phyloP scores from a whole-genome alignment of 306 rosid species.

The Alnus glutinosa region DNA sequence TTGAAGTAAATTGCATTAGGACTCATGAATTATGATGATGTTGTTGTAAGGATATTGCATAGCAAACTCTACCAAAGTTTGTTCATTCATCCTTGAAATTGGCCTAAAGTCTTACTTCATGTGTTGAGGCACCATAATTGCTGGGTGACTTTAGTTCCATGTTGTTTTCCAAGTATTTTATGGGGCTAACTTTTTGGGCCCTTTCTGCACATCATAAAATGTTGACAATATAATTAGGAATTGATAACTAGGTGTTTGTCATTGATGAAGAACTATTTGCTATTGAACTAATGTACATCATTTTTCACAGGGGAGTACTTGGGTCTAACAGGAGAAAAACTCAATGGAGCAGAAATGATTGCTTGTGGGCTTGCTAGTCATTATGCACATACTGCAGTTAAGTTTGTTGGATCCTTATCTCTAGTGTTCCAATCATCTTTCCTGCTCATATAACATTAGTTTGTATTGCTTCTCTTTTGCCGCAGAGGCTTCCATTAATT shows the following conservation, averaged over 20 bases:
- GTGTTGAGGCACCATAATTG: background rate
- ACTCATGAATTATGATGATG: background rate
- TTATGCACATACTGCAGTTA: conserved; percentile 67
- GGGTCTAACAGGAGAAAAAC: conserved; percentile 86
- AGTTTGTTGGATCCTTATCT: conserved; percentile 32
- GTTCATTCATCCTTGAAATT: background rate
- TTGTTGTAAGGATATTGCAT: background rate
- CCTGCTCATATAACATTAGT: conserved; percentile 6
- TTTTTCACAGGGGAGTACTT: conserved; percentile 79
- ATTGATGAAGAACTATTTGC: background rate
- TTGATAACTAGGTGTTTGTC: no score
- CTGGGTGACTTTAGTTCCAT: background rate
- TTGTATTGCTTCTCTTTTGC: conserved; percentile 27
- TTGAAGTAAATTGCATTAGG: background rate
- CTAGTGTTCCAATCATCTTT: conserved; percentile 11
- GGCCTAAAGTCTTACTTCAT: background rate
- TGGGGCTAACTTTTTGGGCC: background rate
- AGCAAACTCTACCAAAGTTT: background rate
- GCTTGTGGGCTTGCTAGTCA: conserved; percentile 93
- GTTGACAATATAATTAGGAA: background rate
- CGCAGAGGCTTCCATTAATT: conserved; percentile 70
- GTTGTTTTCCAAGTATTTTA: background rate
- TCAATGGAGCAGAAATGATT: conserved; percentile 77
- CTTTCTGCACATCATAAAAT: background rate
- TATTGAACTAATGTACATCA: conserved; percentile 14